Evolutionary conservation across 129 eudicot species (phyloP).

Genomic region (Solidago caesia): DNA sequence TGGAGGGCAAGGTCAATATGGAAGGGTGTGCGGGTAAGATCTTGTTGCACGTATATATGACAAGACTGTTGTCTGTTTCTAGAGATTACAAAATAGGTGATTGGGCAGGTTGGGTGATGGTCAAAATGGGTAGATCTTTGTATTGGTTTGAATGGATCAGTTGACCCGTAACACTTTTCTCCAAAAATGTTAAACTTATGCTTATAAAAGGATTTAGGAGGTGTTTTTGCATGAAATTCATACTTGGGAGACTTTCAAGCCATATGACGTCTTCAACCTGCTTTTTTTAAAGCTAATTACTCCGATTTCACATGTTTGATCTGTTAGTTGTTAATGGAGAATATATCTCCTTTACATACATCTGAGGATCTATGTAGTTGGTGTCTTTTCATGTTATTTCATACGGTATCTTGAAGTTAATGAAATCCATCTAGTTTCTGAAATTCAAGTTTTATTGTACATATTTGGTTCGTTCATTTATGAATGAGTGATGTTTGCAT

Average conservation of each 20-base stretch:
- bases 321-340: background rate
- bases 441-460: background rate
- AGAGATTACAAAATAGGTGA: background rate
- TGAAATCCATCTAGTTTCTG: background rate
- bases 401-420: background rate
- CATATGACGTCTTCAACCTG: background rate
- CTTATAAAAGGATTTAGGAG: no score
- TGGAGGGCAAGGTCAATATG: conserved; percentile 99
- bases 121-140: background rate
- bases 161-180: background rate
- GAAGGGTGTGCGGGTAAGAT: conserved; percentile 87
- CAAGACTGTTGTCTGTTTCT: background rate
- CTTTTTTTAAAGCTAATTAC: no score
- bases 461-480: background rate
- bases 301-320: background rate
- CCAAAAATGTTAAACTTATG: background rate
- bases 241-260: background rate
- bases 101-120: background rate
- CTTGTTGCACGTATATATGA: background rate
- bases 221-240: background rate
- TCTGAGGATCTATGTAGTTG: background rate
- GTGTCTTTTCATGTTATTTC: conserved; percentile 1
- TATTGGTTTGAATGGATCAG: no score
- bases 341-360: background rate
- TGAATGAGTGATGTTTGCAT: background rate